Evolutionary conservation across 768 basidiomycete species (phyloP), one percentile per base, ranked within the genome.

Genomic region (Daedalea quercina): DNA sequence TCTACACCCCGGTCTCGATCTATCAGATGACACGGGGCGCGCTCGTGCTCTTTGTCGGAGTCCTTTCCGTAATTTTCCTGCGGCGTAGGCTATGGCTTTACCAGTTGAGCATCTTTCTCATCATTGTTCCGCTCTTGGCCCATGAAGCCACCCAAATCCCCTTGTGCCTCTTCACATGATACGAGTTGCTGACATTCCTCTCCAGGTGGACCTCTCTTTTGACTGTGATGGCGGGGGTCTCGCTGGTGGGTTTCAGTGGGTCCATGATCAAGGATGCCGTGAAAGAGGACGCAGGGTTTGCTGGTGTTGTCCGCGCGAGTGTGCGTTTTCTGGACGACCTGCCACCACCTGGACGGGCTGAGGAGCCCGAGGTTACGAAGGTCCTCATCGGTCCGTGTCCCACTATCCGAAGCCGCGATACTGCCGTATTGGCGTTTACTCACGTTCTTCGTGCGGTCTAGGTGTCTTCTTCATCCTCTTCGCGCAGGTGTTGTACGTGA

Each of bases 1-100:
- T 99, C 34, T 92, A 94, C 69, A 94, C 94, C 1, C 95, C 95
- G 25, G 96, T 99, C 51, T 94, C 90, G 41, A 92, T 97, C 61
- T 98, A 91, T 74, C 95, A 96, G 69, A 95, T 96, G 94, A 91
- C 85, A 55, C 84, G 88, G 54, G 94, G 94, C 47, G 87, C 92
- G 41, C 82, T 96, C 53, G 92, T 96, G 45, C 79, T 95, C 50
- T 98, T 94, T 70, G 95, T 98, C 54, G 95, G 93, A 44, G 64
- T 90, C 51, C 80, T 98, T 60, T 90, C 87, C 47, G 94, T 98
- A 63, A 67, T 94, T 52, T 98, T 98, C 77, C 82, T 99, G 54
- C 80, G 77, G 47, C 84, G 94, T 58, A 80, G 78, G 56, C 81
- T 95, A 43, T 90, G 84, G 81, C 74, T 90, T 50, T 94, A 94